Evolutionary conservation across 2,329 filamentous ascomycete species (phyloP).

Genomic region (Scytalidium lignicola): DNA sequence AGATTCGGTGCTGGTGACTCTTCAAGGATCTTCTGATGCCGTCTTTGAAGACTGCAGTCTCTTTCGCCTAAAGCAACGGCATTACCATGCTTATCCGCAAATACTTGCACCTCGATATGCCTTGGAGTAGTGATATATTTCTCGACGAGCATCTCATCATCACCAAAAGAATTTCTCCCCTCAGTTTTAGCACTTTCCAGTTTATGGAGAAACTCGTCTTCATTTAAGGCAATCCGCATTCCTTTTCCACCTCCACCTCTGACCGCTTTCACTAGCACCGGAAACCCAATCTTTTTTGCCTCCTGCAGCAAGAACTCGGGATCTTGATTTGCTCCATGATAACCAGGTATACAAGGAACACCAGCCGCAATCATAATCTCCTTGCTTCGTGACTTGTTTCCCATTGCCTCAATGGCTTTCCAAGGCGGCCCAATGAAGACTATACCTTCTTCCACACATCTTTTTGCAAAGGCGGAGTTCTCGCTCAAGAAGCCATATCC

Average conservation of each 20-base stretch:
- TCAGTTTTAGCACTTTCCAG: slow-evolving; percentile 69
- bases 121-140: slow-evolving; percentile 73
- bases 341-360: slow-evolving; percentile 93
- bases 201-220: slow-evolving; percentile 65
- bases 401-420: slow-evolving; percentile 81
- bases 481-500: slow-evolving; percentile 96
- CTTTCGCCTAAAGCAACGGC: slow-evolving; percentile 82
- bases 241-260: slow-evolving; percentile 81
- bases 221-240: slow-evolving; percentile 66
- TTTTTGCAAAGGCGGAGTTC: slow-evolving; percentile 83
- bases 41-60: slow-evolving; percentile 80
- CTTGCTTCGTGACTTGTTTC: slow-evolving; percentile 88
- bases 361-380: slow-evolving; percentile 96
- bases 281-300: slow-evolving; percentile 65
- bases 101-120: slow-evolving; percentile 88
- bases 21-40: slow-evolving; percentile 89
- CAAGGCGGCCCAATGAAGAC: slow-evolving; percentile 91
- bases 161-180: slow-evolving; percentile 74
- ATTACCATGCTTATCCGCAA: slow-evolving; percentile 74
- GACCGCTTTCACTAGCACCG: slow-evolving; percentile 75
- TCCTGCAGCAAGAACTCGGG: slow-evolving; percentile 55
- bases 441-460: slow-evolving; percentile 83
- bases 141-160: slow-evolving; percentile 81
- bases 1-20: slow-evolving; percentile 76
- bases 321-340: slow-evolving; percentile 83